Evolutionary conservation across 768 basidiomycete species (phyloP).

Genomic region (Coprinopsis strossmayeri): DNA sequence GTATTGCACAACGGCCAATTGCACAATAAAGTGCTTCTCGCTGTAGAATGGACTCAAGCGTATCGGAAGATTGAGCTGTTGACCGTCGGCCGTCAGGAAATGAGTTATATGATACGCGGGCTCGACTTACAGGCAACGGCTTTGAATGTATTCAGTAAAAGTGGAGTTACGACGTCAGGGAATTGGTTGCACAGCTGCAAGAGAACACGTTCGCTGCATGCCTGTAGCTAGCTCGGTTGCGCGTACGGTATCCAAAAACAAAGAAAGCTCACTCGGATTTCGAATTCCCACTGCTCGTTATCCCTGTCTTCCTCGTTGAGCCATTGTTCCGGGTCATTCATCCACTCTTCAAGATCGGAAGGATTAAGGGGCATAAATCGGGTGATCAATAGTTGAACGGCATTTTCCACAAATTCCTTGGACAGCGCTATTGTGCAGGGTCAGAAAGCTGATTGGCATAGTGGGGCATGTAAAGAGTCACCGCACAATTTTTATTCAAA

Average conservation of each 20-base stretch:
- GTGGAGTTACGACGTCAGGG: slow-evolving; percentile 57
- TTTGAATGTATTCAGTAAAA: slow-evolving; percentile 55
- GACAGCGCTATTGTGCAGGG: slow-evolving; percentile 44
- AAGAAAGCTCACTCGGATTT: slow-evolving; percentile 65
- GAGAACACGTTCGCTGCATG: slow-evolving; percentile 90
- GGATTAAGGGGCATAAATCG: slow-evolving; percentile 82
- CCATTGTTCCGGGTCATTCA: slow-evolving; percentile 92
- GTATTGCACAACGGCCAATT: slow-evolving; percentile 71
- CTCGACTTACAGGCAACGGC: slow-evolving; percentile 48
- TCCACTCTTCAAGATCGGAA: slow-evolving; percentile 77
- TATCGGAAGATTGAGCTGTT: slow-evolving; percentile 39
- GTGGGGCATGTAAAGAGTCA: neutral
- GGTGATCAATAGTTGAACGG: slow-evolving; percentile 70
- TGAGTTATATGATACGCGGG: neutral
- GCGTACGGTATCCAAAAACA: neutral
- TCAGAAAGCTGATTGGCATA: slow-evolving; percentile 3
- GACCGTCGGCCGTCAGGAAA: neutral
- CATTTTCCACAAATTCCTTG: slow-evolving; percentile 65
- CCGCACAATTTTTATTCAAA: slow-evolving; percentile 52
- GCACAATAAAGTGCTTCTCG: slow-evolving; percentile 89
- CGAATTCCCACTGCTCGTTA: slow-evolving; percentile 89
- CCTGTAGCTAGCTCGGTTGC: slow-evolving; percentile 36
- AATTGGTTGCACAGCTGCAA: slow-evolving; percentile 73
- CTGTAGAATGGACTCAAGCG: slow-evolving; percentile 58
- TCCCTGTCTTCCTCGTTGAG: slow-evolving; percentile 85